A percentile compares a stretch with the other conserved stretches of the same genome.
Evolutionary conservation across 805 yeast species (phyloP).

Genomic region (Hanseniaspora osmophila): DNA sequence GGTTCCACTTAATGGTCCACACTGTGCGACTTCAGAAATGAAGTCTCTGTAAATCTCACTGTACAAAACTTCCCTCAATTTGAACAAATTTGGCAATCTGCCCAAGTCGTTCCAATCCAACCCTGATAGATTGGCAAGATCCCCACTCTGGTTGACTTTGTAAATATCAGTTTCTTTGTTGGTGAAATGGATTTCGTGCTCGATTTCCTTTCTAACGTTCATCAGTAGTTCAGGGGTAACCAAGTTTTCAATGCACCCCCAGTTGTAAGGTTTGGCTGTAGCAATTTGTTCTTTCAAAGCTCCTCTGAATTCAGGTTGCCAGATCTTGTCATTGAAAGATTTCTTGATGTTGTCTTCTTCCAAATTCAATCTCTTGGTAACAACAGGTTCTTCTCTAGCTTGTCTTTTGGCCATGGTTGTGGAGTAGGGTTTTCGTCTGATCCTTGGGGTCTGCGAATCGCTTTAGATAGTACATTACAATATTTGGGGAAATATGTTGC

Average conservation of each 20-base stretch:
- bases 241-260: constrained; percentile 72
- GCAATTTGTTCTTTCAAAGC: constrained; percentile 31
- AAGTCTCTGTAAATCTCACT: constrained; percentile 73
- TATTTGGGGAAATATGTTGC: too few relatives aligned
- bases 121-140: constrained; percentile 82
- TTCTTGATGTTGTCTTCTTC: constrained; percentile 23
- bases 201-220: constrained; percentile 72
- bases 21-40: constrained; percentile 61
- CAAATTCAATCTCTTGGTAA: constrained; percentile 4
- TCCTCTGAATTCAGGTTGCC: constrained; percentile 28
- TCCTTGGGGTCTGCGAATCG: too few relatives aligned
- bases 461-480: too few relatives aligned
- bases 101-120: constrained; percentile 61
- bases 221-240: constrained; percentile 66
- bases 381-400: background rate
- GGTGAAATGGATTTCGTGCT: constrained; percentile 75
- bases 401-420: background rate
- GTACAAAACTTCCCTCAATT: constrained; percentile 76
- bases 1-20: constrained; percentile 80
- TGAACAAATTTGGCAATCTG: constrained; percentile 59
- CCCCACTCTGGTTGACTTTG: constrained; percentile 81
- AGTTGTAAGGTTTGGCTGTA: constrained; percentile 63
- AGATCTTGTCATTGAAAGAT: constrained; percentile 35
- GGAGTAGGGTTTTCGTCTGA: too few relatives aligned
- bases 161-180: constrained; percentile 94